A percentile compares a stretch with the other conserved stretches of the same genome.
Evolutionary conservation across 768 basidiomycete species (phyloP).

Genomic region (Pholiota molesta): DNA sequence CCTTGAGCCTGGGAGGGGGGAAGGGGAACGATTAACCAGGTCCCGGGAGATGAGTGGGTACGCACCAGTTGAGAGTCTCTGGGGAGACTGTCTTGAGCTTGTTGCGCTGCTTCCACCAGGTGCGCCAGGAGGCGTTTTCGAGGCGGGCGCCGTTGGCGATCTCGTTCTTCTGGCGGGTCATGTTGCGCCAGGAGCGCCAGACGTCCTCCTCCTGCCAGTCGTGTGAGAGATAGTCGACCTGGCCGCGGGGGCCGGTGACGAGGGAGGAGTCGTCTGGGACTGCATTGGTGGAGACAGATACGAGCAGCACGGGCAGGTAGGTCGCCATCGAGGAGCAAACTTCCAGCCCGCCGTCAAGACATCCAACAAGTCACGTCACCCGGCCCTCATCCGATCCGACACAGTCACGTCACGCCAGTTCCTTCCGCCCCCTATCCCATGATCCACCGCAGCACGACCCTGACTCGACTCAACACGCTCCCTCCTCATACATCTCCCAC

Average conservation of each 20-base stretch:
- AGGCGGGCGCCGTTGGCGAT: slow-evolving; percentile 93
- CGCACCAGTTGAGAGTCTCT: slow-evolving; percentile 97
- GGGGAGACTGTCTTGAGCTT: slow-evolving; percentile 93
- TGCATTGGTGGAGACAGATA: slow-evolving; percentile 59
- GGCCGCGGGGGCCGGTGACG: slow-evolving; percentile 83
- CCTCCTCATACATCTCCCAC: background rate
- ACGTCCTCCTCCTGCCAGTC: slow-evolving; percentile 98
- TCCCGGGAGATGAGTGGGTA: slow-evolving; percentile 57
- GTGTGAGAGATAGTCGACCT: slow-evolving; percentile 98
- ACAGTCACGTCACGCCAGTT: background rate
- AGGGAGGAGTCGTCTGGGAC: slow-evolving; percentile 79
- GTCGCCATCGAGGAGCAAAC: slow-evolving; percentile 33
- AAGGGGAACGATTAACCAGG: slow-evolving; percentile 27
- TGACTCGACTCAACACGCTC: too few species aligned
- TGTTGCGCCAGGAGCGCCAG: slow-evolving; percentile 97
- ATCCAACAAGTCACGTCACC: background rate
- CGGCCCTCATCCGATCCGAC: background rate
- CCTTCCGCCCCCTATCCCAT: slow-evolving; percentile 1
- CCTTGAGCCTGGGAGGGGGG: slow-evolving; percentile 82
- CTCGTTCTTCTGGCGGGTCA: slow-evolving; percentile 98
- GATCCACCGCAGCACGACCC: slow-evolving; percentile 2
- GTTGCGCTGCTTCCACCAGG: slow-evolving; percentile 99
- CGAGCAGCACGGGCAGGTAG: slow-evolving; percentile 71
- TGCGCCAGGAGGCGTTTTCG: slow-evolving; percentile 98
- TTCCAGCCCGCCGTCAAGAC: background rate